phyloP scores from a whole-genome alignment of 2,329 filamentous ascomycete species.

The Zymoseptoria brevis region DNA sequence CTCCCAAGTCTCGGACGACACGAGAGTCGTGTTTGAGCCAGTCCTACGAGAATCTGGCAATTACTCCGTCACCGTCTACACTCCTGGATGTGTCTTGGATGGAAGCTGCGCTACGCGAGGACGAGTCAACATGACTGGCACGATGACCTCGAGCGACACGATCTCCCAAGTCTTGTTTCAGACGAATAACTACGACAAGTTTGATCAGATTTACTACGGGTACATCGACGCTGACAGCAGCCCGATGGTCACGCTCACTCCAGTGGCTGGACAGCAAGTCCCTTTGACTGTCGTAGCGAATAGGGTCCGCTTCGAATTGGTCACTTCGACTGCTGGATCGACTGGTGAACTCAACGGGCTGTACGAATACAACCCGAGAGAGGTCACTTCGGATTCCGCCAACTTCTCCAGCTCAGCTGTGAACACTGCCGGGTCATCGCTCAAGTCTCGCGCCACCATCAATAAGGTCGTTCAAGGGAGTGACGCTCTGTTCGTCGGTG shows the following conservation, averaged over 20 bases:
- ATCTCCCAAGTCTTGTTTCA: slow-evolving; percentile 65
- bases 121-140: slow-evolving; percentile 70
- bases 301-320: slow-evolving; percentile 67
- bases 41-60: slow-evolving; percentile 84
- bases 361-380: slow-evolving; percentile 74
- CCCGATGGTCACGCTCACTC: slow-evolving; percentile 69
- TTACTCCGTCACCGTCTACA: slow-evolving; percentile 86
- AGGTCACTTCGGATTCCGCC: slow-evolving; percentile 48
- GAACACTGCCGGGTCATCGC: slow-evolving; percentile 64
- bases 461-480: slow-evolving; percentile 55
- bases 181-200: slow-evolving; percentile 95
- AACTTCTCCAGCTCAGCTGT: slow-evolving; percentile 66
- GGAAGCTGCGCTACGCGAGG: slow-evolving; percentile 68
- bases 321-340: slow-evolving; percentile 57
- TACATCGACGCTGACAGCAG: slow-evolving; percentile 69
- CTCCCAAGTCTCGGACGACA: slow-evolving; percentile 41
- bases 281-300: slow-evolving; percentile 80
- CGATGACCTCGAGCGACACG: slow-evolving; percentile 45
- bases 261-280: slow-evolving; percentile 55
- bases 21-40: slow-evolving; percentile 69
- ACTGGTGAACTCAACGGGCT: slow-evolving; percentile 77
- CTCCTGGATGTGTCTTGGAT: slow-evolving; percentile 80
- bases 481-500: slow-evolving; percentile 65
- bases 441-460: slow-evolving; percentile 61
- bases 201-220: slow-evolving; percentile 83